Evolutionary conservation across 345 rosid genomes (phyloP), one percentile per base, ranked within the genome.

Genomic region (Brassica napus): DNA sequence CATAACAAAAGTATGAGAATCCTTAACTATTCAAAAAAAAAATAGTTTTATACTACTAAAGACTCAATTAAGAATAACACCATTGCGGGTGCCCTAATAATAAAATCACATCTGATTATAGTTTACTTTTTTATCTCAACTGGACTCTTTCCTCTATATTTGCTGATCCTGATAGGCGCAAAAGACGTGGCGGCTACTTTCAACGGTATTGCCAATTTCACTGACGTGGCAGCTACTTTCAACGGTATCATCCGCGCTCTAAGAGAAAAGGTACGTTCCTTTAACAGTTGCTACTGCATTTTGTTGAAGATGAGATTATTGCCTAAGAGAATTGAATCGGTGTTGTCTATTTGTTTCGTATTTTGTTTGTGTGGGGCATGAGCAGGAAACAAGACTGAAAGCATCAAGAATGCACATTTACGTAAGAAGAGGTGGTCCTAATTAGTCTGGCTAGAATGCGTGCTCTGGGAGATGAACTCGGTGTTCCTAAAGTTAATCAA

Each of bases 371-470:
- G 58, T 60, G 55, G 47, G 39, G 44, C 63, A 24, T 37, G 47
- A 18, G 47, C 73, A 94, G 98, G 95, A 94, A 88, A 82, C 97
- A 72, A 92, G 87, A 79, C 65, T 92, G 82, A 92, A 94, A 83
- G 94, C 98, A 15, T 85, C 96, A 62, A 91, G 98, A 86, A 92
- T 94, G 97, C 88, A 92, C 84, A 79, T 92, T 16, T 94, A 84
- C 62, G 98, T 92, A 62, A 87, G 98, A 73, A 92, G 98, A 86
- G 98, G 98, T 44, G 94, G 98, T 61, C 98, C 98, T 5, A 92
- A 92, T 82, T 94, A 94, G 98, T 71, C 77, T 94, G 83, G 88
- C 89, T 26, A 91, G 84, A 88, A 94, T 94, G 97, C 91, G 97
- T 2, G 74, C 82, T 60, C 78, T 94, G 6, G 97, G 97, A 65